Conservation (phyloP, 2,329 filamentous ascomycete species). For the Neonectria hederae region DNA sequence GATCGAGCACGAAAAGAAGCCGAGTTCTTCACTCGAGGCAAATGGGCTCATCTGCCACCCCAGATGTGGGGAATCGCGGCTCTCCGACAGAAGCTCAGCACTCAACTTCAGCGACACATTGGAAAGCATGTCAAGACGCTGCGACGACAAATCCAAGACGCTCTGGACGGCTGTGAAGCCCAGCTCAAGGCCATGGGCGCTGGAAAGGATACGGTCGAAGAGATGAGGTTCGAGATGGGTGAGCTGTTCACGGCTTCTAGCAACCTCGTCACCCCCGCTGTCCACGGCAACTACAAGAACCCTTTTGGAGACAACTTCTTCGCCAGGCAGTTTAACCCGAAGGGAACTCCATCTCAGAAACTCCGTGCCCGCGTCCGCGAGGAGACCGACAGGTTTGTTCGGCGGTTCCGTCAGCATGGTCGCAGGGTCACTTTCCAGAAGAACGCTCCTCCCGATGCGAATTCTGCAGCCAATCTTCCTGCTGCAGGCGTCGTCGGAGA, state of each 20-base stretch:
- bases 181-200: slow-evolving; percentile 61
- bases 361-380: slow-evolving; percentile 61
- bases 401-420: slow-evolving; percentile 59
- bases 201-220: slow-evolving; percentile 61
- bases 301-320: slow-evolving; percentile 63
- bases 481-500: slow-evolving; percentile 46
- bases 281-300: slow-evolving; percentile 66
- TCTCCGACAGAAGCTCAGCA: slow-evolving; percentile 59
- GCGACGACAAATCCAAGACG: slow-evolving; percentile 60
- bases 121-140: slow-evolving; percentile 61
- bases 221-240: slow-evolving; percentile 64
- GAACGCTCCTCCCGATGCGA: slow-evolving; percentile 30
- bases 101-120: slow-evolving; percentile 61
- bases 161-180: slow-evolving; percentile 58
- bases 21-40: slow-evolving; percentile 60
- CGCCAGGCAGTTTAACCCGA: slow-evolving; percentile 57
- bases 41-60: slow-evolving; percentile 58
- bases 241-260: slow-evolving; percentile 63
- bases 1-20: slow-evolving; percentile 55
- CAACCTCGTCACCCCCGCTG: slow-evolving; percentile 63
- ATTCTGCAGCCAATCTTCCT: slow-evolving; percentile 40
- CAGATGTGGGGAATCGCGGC: slow-evolving; percentile 58
- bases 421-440: slow-evolving; percentile 57
- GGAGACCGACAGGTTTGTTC: slow-evolving; percentile 61
- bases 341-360: slow-evolving; percentile 62